phyloP scores from a whole-genome alignment of 2,329 filamentous ascomycete genomes.

The Microcyclosporella mali region DNA sequence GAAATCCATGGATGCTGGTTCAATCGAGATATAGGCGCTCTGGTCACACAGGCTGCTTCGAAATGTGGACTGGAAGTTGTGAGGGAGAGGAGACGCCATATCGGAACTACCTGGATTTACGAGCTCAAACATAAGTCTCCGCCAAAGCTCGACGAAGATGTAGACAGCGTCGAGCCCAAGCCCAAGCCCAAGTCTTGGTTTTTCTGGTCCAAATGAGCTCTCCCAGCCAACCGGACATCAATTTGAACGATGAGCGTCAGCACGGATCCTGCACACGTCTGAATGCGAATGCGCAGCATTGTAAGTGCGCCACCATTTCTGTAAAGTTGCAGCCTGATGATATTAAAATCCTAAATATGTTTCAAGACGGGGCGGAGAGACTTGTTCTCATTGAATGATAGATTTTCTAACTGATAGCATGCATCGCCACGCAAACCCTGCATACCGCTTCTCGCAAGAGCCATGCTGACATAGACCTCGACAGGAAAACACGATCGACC shows the following conservation, averaged over 20 bases:
- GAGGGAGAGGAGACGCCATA: conserved; percentile 39
- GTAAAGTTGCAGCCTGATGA: conserved; percentile 19
- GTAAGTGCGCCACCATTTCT: conserved; percentile 9
- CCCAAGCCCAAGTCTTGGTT: conserved; percentile 9
- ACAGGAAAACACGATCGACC: background rate
- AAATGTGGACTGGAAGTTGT: conserved; percentile 44
- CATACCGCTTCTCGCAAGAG: background rate
- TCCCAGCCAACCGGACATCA: too few species aligned
- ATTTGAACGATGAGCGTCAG: too few species aligned
- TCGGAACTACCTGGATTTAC: conserved; percentile 46
- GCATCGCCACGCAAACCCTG: too few species aligned
- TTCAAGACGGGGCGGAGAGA: conserved; percentile 32
- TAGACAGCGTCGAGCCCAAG: background rate
- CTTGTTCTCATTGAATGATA: conserved; percentile 19
- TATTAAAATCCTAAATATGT: conserved; percentile 27
- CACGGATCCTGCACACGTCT: too few species aligned
- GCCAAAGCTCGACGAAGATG: background rate
- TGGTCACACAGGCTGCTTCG: conserved; percentile 43
- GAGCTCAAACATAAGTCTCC: conserved; percentile 37
- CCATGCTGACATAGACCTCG: background rate
- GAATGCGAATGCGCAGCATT: background rate
- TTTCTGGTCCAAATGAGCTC: conserved; percentile 7
- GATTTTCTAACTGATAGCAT: conserved; percentile 12
- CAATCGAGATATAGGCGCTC: conserved; percentile 47
- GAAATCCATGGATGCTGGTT: conserved; percentile 48